Evolutionary conservation across 139 green algal species (phyloP), one percentile per base, ranked within the genome.

Genomic region (Nannochloris sp.): DNA sequence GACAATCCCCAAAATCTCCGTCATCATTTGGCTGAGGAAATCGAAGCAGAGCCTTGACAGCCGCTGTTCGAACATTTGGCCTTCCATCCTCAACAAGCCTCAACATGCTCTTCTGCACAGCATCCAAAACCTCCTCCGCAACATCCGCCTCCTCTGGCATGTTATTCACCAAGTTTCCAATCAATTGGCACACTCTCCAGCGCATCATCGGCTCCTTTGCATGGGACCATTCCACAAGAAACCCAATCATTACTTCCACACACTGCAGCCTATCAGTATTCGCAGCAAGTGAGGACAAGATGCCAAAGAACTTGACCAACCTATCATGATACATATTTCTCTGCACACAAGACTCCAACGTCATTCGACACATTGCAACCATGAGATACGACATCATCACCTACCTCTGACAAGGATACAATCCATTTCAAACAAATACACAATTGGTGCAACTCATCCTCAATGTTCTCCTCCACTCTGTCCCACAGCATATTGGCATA

Each of bases 41-140:
- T 23, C 81, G 68, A 2, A 60, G 44, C 7, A 90, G 70, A 48
- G 73, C 79, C 3, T 62, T 37, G 10, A 71, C 75, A 21, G 83
- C 83, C n/a, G 81, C 69, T 2, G 72, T 70, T 10, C 81, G 69
- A 8, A 90, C 73, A 9, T 19, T 57, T 5, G 83, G 81, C 29
- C 72, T 55, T 43, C 73, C 71, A 70, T 90, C 83, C 7, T 70
- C 62, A 48, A 88, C 54, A 4, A 82, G 67, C 46, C 68, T 56
- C 25, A 81, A 55, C 79, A 85, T 79, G 0, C 44, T 61, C 18
- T 68, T 61, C 57, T 79, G 44, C 58, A 88, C 51, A 18, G 34
- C 25, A 15, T 84, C 71, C 15, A 58, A 61, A 21, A 83, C 56
- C 10, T 81, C 76, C n/a, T 82, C 73, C 25, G 44, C 51, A 14